Base-by-base conservation (phyloP, 2,329 filamentous ascomycete species). In the Ceratocystis diversiconidia region DNA sequence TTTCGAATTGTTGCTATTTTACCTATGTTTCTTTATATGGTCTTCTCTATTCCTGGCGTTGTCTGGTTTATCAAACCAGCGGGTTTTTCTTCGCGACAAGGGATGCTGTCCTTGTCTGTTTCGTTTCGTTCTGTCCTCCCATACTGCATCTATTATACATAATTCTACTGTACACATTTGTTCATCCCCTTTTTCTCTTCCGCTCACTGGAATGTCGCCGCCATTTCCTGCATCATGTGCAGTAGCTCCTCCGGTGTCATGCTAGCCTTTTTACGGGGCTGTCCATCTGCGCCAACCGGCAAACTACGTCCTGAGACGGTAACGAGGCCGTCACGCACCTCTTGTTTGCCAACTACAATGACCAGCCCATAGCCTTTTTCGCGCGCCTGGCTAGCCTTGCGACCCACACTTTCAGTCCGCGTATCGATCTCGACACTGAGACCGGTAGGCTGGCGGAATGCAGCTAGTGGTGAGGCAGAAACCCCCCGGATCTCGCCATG, bases 331-430 rank as follows among this genome's bases (percentile, higher is more conserved):
- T 77, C 78, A n/a, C 78, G 75, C 1, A 88, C 74, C 70, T 92
- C 85, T 65, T 79, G 79, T 36, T 83, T 78, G 0, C 91, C 91
- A 10, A 94, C 78, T 1, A 91, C 84, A 41, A 90, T 79, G 63
- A 94, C 84, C 65, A 89, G 78, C 64, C 87, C 85, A 73, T 92
- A 94, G 50, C 85, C 86, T 74, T 85, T 87, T 61, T 75, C 73
- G 69, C 82, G 86, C n/a, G 90, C 90, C 72, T 88, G 84, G 41
- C 80, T 80, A 25, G 90, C 80, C 74, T 94, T 95, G 72, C 85
- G 82, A 1, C 80, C 79, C 7, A 95, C 73, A 0, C 82, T 79
- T 63, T 84, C 80, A 15, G 80, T 76, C 64, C 82, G 86, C 43
- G 77, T 79, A 71, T 94, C 89, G 17, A 91, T 73, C 68, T 92